These are phyloP conservation scores for Sordariomycetes sp. DNA, from an alignment of 2,329 filamentous ascomycete species.

Conservation along the genomic window DNA sequence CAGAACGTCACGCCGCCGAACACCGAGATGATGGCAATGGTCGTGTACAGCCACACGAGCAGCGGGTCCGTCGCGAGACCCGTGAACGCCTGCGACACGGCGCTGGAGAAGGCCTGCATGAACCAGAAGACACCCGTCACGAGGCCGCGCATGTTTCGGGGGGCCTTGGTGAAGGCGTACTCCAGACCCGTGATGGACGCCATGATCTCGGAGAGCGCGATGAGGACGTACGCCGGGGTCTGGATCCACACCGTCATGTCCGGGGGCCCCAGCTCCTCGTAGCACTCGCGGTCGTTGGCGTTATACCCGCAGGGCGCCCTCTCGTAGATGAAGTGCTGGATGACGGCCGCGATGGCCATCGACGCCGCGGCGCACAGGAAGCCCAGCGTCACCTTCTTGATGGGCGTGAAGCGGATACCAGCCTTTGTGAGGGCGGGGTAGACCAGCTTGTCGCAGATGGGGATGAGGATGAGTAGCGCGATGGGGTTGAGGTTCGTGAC, in stretches of 20 bases:
- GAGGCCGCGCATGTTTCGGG: slow-evolving; percentile 62
- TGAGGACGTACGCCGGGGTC: slow-evolving; percentile 32
- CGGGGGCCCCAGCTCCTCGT: slow-evolving; percentile 22
- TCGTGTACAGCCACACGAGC: slow-evolving; percentile 61
- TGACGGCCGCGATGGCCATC: slow-evolving; percentile 40
- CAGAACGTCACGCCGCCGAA: slow-evolving; percentile 56
- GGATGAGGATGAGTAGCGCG: slow-evolving; percentile 61
- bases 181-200: slow-evolving; percentile 47
- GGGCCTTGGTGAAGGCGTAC: slow-evolving; percentile 66
- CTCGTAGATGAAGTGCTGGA: slow-evolving; percentile 51
- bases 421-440: slow-evolving; percentile 54
- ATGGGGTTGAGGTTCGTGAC: slow-evolving; percentile 64
- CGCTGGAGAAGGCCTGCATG: slow-evolving; percentile 54
- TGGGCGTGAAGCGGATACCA: slow-evolving; percentile 58
- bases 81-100: slow-evolving; percentile 47
- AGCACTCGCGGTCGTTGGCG: slow-evolving; percentile 18
- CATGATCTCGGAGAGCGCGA: slow-evolving; percentile 34
- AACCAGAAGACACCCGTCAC: slow-evolving; percentile 57
- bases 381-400: slow-evolving; percentile 60
- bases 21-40: slow-evolving; percentile 51
- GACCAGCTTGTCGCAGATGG: slow-evolving; percentile 51
- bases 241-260: slow-evolving; percentile 51
- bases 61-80: slow-evolving; percentile 41
- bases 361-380: slow-evolving; percentile 51
- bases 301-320: slow-evolving; percentile 40